Percentiles rank a stretch among this genome's conserved stretches.
phyloP scores from a whole-genome alignment of 345 rosid genomes.

The Lumnitzera racemosa region DNA sequence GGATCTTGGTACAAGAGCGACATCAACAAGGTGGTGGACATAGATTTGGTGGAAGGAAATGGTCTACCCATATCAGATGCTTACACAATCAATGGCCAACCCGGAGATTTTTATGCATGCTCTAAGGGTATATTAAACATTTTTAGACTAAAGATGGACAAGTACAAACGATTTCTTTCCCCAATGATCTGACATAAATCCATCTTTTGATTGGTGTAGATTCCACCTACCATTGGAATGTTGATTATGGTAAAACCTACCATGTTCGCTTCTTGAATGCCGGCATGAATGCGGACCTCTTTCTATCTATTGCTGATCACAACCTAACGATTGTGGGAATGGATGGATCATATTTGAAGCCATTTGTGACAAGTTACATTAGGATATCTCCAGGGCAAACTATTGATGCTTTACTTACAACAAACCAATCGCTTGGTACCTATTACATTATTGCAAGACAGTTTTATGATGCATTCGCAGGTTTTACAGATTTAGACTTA shows the following conservation, averaged over 20 bases:
- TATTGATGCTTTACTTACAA: slow-evolving; percentile 12
- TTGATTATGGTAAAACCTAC: slow-evolving; percentile 23
- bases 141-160: neutral
- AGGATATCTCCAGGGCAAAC: slow-evolving; percentile 21
- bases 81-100: slow-evolving; percentile 10
- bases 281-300: slow-evolving; percentile 17
- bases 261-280: slow-evolving; percentile 25
- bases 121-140: neutral
- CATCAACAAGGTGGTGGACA: neutral
- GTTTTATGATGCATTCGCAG: too few species aligned
- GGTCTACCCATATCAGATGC: slow-evolving; percentile 2
- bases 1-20: slow-evolving; percentile 7
- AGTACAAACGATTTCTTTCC: too few species aligned
- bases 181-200: neutral
- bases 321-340: slow-evolving; percentile 15
- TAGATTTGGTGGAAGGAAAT: neutral
- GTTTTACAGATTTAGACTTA: too few species aligned
- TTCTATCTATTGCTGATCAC: slow-evolving; percentile 20
- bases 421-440: slow-evolving; percentile 4
- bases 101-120: slow-evolving; percentile 5
- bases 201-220: neutral
- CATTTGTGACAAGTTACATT: slow-evolving; percentile 10
- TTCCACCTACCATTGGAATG: slow-evolving; percentile 7
- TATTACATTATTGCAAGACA: slow-evolving; percentile 4
- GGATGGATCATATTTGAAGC: slow-evolving; percentile 23